Evolutionary conservation across 176 grass and related monocot genomes (phyloP), one percentile per base, ranked within the genome.

Genomic region (Avena eriantha): DNA sequence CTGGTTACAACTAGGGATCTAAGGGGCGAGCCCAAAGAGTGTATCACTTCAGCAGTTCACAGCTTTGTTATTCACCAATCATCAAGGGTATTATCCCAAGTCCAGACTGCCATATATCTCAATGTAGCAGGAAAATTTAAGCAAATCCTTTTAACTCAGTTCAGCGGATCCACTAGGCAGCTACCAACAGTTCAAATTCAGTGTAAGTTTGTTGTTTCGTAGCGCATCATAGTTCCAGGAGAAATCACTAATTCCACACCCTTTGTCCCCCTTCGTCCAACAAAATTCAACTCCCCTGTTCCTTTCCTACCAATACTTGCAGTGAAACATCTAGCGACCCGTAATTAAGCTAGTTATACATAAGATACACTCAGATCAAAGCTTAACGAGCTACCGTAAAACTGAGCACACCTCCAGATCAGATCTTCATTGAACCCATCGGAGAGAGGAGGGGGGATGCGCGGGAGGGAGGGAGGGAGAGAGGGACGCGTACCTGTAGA

Each of bases 401-500:
- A 10, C 13, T 43, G 55, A 55, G 39, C 13, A 3, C 13, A 0
- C 7, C 43, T 12, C 29, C 50, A 83, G 78, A 88, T 80, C 45
- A 69, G 69, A 79, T 73, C 73, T n/a, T 5, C 8, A 29, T 18
- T 23, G 22, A 76, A 31, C 4, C 9, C 31, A 41, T 3, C 48
- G 58, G 56, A n/a, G 61, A 29, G 82, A 36, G 49, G 3, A 1
- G 39, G 39, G 39, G 6, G 31, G 17, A 31, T 10, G 45, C 71
- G 71, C 12, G 45, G 17, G 43, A 46, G 31, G 7, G 10, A 26
- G 14, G 70, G 29, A 34, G 39, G 12, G 80, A 36, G 7, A 57
- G 29, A 54, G 9, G 21, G 67, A 47, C 23, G 24, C 47, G 57
- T 34, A 96, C 95, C 92, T 97, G 84, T 97, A 97, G 74, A 93